Percentiles rank a stretch among this genome's conserved stretches.
Evolutionary conservation across 2,329 filamentous ascomycete species (phyloP).

Genomic region (Monilinia aucupariae): DNA sequence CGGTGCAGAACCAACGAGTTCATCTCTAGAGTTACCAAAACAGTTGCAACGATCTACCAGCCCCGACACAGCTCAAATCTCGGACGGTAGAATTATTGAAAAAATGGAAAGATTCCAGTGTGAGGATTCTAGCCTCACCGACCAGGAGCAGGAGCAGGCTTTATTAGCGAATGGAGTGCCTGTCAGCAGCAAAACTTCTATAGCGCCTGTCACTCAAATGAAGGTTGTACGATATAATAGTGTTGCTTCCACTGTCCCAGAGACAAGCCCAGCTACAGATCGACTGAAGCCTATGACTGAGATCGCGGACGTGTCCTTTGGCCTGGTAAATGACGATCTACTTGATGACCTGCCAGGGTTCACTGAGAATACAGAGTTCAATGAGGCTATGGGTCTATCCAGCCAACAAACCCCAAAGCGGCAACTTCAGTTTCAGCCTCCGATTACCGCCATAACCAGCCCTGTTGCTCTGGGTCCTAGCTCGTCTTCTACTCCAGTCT

Average conservation of each 20-base stretch:
- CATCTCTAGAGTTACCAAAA: background rate
- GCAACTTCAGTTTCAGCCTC: background rate
- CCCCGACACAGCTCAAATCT: background rate
- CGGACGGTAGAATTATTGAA: background rate
- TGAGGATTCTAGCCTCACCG: background rate
- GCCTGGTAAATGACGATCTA: slow-evolving; percentile 19
- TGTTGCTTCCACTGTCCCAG: slow-evolving; percentile 27
- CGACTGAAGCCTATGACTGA: slow-evolving; percentile 28
- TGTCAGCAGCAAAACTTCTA: slow-evolving; percentile 14
- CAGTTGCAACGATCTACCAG: background rate
- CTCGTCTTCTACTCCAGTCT: background rate
- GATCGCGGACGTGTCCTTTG: slow-evolving; percentile 29
- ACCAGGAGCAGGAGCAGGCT: slow-evolving; percentile 11
- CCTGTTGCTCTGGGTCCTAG: background rate
- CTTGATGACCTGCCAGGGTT: slow-evolving; percentile 28
- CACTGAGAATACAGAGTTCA: slow-evolving; percentile 30
- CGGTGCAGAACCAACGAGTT: background rate
- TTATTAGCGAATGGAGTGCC: slow-evolving; percentile 23
- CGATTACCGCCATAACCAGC: background rate
- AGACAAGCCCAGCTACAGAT: slow-evolving; percentile 31
- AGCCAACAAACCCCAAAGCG: background rate
- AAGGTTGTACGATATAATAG: slow-evolving; percentile 12
- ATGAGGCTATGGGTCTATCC: slow-evolving; percentile 20
- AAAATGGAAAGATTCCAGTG: background rate
- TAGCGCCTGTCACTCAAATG: slow-evolving; percentile 18